Evolutionary conservation across 257 asterid species (phyloP).

Genomic region (Mitragyna speciosa): DNA sequence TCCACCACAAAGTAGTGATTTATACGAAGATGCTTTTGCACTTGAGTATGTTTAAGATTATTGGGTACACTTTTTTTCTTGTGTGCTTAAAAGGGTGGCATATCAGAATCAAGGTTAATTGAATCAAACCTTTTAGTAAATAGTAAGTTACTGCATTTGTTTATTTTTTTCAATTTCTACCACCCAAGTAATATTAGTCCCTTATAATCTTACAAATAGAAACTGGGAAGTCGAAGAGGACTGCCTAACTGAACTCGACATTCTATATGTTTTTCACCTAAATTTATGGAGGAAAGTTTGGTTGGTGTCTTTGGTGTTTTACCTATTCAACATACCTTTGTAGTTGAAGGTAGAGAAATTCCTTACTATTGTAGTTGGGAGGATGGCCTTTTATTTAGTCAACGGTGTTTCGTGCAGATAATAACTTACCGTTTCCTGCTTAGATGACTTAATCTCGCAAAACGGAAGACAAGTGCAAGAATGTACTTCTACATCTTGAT

Average conservation of each 20-base stretch:
- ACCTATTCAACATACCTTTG: slow-evolving; percentile 6
- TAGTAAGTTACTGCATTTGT: neutral
- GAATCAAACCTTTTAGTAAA: neutral
- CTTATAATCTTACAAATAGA: neutral
- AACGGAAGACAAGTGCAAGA: too few relatives aligned
- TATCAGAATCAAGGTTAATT: slow-evolving; percentile 5
- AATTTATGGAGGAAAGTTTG: slow-evolving; percentile 1
- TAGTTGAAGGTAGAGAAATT: too few relatives aligned
- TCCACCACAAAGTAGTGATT: neutral
- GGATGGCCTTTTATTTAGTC: too few relatives aligned
- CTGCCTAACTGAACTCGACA: slow-evolving; percentile 9
- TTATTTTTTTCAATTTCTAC: neutral
- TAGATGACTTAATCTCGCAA: too few relatives aligned
- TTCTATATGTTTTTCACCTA: neutral
- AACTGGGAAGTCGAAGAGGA: slow-evolving; percentile 15
- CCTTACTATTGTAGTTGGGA: too few relatives aligned
- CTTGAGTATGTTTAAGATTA: neutral
- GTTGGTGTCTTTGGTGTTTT: slow-evolving; percentile 13
- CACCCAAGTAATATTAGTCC: neutral
- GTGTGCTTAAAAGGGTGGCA: neutral
- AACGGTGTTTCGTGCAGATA: too few relatives aligned
- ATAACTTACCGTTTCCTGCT: too few relatives aligned
- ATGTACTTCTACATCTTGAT: too few relatives aligned
- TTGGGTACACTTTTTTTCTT: neutral
- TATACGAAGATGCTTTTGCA: neutral